phyloP scores from a whole-genome alignment of 352 stramenopile genomes.

The Globisporangium acanthophoron region DNA sequence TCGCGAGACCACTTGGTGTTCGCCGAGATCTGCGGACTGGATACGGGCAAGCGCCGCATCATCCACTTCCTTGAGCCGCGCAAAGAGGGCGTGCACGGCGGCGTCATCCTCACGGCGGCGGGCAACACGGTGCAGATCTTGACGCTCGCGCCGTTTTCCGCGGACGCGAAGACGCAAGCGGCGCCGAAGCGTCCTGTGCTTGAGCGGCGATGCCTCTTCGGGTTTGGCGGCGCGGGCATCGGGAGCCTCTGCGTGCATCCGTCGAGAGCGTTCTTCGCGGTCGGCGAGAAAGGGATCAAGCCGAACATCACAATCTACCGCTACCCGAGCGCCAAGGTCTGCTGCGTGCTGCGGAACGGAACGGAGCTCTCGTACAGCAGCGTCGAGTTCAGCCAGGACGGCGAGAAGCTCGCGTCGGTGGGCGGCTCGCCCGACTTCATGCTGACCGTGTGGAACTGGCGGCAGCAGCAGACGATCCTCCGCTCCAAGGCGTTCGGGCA shows the following conservation, averaged over 20 bases:
- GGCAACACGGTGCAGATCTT: slow-evolving; percentile 76
- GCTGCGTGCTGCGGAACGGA: slow-evolving; percentile 71
- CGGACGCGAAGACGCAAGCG: slow-evolving; percentile 6
- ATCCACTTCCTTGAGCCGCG: slow-evolving; percentile 58
- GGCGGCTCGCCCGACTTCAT: slow-evolving; percentile 85
- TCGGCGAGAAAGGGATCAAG: slow-evolving; percentile 86
- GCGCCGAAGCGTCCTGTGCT: slow-evolving; percentile 12
- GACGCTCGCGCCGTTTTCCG: slow-evolving; percentile 26
- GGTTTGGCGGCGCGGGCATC: slow-evolving; percentile 55
- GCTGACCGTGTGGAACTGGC: slow-evolving; percentile 93
- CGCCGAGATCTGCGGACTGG: slow-evolving; percentile 47
- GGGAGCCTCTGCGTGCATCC: slow-evolving; percentile 71
- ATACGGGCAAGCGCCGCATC: slow-evolving; percentile 61
- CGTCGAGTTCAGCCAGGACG: slow-evolving; percentile 68
- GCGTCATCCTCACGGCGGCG: slow-evolving; percentile 54
- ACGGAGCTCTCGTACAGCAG: slow-evolving; percentile 82
- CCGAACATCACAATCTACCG: slow-evolving; percentile 86
- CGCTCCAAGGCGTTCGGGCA: slow-evolving; percentile 93
- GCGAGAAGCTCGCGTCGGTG: slow-evolving; percentile 88
- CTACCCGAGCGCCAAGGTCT: slow-evolving; percentile 74
- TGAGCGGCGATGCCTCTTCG: slow-evolving; percentile 57
- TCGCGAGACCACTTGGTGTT: slow-evolving; percentile 73
- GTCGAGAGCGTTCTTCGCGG: slow-evolving; percentile 66
- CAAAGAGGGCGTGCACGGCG: slow-evolving; percentile 27
- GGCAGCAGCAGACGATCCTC: slow-evolving; percentile 83